Evolutionary conservation across 179 eudicot species (phyloP).

Genomic region (Pouteria campechiana): DNA sequence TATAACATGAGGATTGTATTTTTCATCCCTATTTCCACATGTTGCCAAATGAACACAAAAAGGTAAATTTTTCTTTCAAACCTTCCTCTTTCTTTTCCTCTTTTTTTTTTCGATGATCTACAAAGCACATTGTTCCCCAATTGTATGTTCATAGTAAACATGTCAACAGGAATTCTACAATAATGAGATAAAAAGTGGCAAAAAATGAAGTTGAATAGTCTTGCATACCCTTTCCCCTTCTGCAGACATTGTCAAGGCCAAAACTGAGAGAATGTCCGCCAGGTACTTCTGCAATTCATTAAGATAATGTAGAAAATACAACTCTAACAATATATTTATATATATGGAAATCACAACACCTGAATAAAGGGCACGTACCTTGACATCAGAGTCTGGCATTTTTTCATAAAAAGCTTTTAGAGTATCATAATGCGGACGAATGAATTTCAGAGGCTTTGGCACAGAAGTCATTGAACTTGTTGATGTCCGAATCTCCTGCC

Average conservation of each 20-base stretch:
- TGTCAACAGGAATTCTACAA: no score
- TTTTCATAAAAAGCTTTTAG: slow-evolving; percentile 61
- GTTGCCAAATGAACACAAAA: no score
- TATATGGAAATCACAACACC: background rate
- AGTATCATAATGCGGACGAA: slow-evolving; percentile 92
- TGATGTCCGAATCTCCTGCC: slow-evolving; percentile 90
- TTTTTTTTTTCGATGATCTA: no score
- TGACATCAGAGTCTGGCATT: slow-evolving; percentile 58
- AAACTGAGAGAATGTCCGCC: slow-evolving; percentile 88
- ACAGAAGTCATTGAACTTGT: slow-evolving; percentile 98
- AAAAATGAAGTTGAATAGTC: background rate
- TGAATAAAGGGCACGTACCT: slow-evolving; percentile 27
- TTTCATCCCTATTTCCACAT: no score
- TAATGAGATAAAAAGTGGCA: no score
- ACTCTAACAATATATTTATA: no score
- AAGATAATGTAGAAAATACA: background rate
- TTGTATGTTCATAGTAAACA: no score
- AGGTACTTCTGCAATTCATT: slow-evolving; percentile 51
- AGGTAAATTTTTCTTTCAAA: no score
- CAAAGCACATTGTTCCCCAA: no score
- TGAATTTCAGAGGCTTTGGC: slow-evolving; percentile 91
- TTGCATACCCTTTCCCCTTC: slow-evolving; percentile 85
- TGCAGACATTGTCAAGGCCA: slow-evolving; percentile 95
- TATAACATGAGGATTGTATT: no score
- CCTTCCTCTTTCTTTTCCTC: no score